Conservation (phyloP, 225 moss, liverwort and hornwort species). For the Takakia lepidozioides region DNA sequence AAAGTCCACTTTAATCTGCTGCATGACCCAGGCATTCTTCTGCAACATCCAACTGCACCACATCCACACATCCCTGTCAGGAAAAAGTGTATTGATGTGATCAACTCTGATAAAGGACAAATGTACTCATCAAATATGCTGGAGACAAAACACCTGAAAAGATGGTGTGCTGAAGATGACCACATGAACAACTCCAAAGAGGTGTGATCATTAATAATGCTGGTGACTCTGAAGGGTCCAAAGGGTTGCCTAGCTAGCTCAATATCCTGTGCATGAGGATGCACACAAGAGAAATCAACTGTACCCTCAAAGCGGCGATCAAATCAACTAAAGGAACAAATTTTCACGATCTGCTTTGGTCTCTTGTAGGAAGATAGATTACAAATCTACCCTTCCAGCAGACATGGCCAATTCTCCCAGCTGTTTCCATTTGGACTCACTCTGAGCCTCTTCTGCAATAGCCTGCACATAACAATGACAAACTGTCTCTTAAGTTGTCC, state of each 20-base stretch:
- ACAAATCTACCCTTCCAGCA: conserved; percentile 68
- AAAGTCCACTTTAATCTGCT: conserved; percentile 76
- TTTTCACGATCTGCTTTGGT: too few relatives aligned
- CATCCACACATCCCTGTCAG: not conserved
- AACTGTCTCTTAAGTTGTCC: too few relatives aligned
- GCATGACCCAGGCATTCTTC: conserved; percentile 83
- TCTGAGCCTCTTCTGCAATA: conserved; percentile 83
- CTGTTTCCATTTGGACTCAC: conserved; percentile 94
- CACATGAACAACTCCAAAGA: not conserved
- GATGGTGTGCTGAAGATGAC: not conserved
- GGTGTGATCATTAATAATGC: too few relatives aligned
- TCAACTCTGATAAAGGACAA: not conserved
- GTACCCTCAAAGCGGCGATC: too few relatives aligned
- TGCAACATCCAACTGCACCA: conserved; percentile 75
- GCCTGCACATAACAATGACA: conserved; percentile 39
- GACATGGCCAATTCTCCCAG: conserved; percentile 90
- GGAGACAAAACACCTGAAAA: too few relatives aligned
- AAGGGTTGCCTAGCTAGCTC: too few relatives aligned
- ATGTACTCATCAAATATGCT: not conserved
- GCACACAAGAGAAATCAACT: too few relatives aligned
- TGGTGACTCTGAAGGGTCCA: too few relatives aligned
- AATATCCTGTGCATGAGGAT: too few relatives aligned
- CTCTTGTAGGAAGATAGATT: too few relatives aligned
- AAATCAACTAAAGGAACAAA: too few relatives aligned
- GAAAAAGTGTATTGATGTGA: not conserved